These are phyloP conservation scores for Leishmania guyanensis DNA, from an alignment of 208 protist genomes.

Conservation along the genomic window DNA sequence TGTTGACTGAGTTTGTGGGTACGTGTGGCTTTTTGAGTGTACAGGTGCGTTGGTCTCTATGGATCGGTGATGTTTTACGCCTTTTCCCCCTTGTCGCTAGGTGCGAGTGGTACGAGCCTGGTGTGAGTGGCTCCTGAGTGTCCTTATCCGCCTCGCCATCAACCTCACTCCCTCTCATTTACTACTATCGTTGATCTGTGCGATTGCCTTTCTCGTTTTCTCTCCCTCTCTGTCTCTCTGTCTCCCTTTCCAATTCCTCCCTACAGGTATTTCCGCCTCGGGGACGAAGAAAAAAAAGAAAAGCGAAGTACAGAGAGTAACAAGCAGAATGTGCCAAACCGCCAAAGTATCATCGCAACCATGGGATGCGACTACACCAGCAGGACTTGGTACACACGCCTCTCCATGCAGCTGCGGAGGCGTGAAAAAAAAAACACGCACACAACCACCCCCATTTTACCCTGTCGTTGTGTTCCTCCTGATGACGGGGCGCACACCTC, in stretches of 20 bases:
- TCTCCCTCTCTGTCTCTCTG: neutral
- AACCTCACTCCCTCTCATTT: neutral
- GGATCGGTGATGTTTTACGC: neutral
- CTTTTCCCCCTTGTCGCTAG: neutral
- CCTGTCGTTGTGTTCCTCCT: no score
- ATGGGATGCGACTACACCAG: neutral
- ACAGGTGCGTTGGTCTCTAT: neutral
- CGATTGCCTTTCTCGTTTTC: no score
- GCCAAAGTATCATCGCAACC: neutral
- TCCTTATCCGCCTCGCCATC: neutral
- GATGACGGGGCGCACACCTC: neutral
- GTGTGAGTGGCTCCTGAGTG: neutral
- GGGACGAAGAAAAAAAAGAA: neutral
- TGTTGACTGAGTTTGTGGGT: neutral
- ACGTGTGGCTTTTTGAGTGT: neutral
- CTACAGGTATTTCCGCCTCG: neutral
- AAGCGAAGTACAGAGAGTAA: neutral
- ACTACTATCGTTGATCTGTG: neutral
- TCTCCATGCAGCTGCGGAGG: neutral
- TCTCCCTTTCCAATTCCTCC: neutral
- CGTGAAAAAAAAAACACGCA: neutral
- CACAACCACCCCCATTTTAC: neutral
- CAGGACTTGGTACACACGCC: neutral
- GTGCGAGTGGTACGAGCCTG: neutral
- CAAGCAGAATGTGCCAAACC: neutral